Percentiles rank a stretch among this genome's conserved stretches.
These are phyloP conservation scores for Pinus tabuliformis DNA, from an alignment of 75 land plant species.

Conservation along the genomic window DNA sequence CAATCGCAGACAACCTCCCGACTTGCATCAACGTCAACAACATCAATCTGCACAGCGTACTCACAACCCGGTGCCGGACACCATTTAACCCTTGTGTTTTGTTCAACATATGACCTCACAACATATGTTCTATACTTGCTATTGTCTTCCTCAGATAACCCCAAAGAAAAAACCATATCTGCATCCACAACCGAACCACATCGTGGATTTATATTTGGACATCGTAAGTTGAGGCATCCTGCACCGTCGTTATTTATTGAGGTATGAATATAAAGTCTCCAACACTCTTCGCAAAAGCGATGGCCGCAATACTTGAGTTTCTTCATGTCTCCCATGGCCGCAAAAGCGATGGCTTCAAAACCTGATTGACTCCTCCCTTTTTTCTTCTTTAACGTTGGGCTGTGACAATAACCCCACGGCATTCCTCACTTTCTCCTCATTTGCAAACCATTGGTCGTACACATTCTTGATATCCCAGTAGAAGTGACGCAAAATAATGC, in stretches of 20 bases:
- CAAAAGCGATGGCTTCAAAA: too few relatives aligned
- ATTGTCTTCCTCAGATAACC: background rate
- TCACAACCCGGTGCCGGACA: conserved; percentile 51
- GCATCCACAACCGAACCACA: background rate
- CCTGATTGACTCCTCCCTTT: too few relatives aligned
- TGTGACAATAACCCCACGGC: too few relatives aligned
- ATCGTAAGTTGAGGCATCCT: background rate
- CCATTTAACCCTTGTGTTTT: conserved; percentile 14
- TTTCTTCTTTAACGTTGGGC: too few relatives aligned
- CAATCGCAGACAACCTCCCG: conserved; percentile 10
- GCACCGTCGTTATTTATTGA: background rate
- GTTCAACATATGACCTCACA: too few relatives aligned
- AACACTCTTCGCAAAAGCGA: background rate
- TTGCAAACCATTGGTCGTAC: background rate
- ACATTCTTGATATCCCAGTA: conserved; percentile 25
- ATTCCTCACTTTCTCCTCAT: background rate
- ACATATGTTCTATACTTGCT: background rate
- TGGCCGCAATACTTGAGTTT: background rate
- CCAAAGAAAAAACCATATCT: background rate
- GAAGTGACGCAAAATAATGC: conserved; percentile 59
- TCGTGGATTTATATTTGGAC: background rate
- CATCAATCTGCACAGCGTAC: conserved; percentile 30
- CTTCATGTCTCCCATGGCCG: background rate
- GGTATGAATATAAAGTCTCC: background rate
- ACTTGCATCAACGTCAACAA: conserved; percentile 23